A percentile compares a stretch with the other conserved stretches of the same genome.
phyloP scores from a whole-genome alignment of 176 grass and related monocot genomes.

The Triticum dicoccoides region DNA sequence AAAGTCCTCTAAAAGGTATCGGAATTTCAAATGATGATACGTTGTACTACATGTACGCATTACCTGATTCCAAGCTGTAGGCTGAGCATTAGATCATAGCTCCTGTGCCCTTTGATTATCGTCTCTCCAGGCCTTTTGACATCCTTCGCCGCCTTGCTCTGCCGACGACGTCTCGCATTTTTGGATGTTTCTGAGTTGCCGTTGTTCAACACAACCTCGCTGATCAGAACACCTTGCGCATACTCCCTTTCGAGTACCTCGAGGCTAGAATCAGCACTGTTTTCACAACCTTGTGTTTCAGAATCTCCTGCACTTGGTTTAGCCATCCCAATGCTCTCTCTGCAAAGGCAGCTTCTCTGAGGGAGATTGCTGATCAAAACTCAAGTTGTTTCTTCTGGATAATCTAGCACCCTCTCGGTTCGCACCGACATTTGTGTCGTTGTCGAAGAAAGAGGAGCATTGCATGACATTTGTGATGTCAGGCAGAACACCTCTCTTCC shows the following conservation, averaged over 20 bases:
- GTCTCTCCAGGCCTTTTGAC: slow-evolving; percentile 76
- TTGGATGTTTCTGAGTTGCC: slow-evolving; percentile 30
- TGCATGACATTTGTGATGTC: slow-evolving; percentile 47
- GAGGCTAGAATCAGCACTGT: slow-evolving; percentile 39
- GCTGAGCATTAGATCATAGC: slow-evolving; percentile 94
- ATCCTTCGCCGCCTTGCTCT: slow-evolving; percentile 65
- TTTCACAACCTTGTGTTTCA: slow-evolving; percentile 47
- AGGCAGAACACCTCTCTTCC: slow-evolving; percentile 66
- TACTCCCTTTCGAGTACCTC: slow-evolving; percentile 85
- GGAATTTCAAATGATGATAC: neutral
- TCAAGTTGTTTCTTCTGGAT: slow-evolving; percentile 12
- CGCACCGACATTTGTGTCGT: neutral
- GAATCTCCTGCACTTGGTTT: slow-evolving; percentile 22
- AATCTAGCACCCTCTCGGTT: slow-evolving; percentile 9
- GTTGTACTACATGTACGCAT: neutral
- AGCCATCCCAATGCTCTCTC: slow-evolving; percentile 77
- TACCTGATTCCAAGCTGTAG: slow-evolving; percentile 96
- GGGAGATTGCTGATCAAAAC: slow-evolving; percentile 8
- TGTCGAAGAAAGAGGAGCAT: slow-evolving; percentile 22
- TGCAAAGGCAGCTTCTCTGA: slow-evolving; percentile 59
- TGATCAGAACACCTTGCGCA: slow-evolving; percentile 92
- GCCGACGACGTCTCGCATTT: slow-evolving; percentile 48
- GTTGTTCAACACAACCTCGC: slow-evolving; percentile 64
- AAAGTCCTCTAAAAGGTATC: neutral
- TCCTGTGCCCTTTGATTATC: slow-evolving; percentile 92